phyloP scores from a whole-genome alignment of 2,329 filamentous ascomycete species.

The Pseudocercospora macadamiae region DNA sequence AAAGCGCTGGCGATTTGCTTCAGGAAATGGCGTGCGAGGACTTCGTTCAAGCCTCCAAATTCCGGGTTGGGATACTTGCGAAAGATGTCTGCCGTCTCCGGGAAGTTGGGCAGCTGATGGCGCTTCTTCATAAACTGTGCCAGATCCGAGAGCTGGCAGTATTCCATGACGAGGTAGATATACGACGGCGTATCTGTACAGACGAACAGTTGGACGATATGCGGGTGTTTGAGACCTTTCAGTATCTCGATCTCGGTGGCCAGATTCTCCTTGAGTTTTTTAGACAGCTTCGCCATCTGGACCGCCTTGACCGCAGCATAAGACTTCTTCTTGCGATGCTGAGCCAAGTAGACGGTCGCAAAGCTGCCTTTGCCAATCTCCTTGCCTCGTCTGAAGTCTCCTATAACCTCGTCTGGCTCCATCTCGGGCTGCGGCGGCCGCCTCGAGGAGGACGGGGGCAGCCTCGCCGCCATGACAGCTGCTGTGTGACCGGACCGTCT shows the following conservation, averaged over 20 bases:
- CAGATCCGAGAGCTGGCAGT: constrained; percentile 91
- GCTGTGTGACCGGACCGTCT: constrained; percentile 10
- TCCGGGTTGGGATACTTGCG: constrained; percentile 85
- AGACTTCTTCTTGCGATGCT: constrained; percentile 67
- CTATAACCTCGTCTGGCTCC: constrained; percentile 56
- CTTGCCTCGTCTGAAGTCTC: constrained; percentile 78
- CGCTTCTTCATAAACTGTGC: constrained; percentile 96
- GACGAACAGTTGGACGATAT: constrained; percentile 95
- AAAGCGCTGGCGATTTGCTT: constrained; percentile 93
- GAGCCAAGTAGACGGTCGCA: constrained; percentile 76
- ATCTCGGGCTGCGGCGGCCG: constrained; percentile 38
- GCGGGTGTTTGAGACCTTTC: constrained; percentile 88
- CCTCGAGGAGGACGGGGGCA: constrained; percentile 36
- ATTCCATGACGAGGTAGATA: constrained; percentile 98
- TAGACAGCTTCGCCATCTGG: constrained; percentile 85
- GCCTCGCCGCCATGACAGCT: constrained; percentile 34
- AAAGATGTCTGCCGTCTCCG: constrained; percentile 85
- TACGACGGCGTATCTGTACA: constrained; percentile 84
- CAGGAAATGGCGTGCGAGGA: constrained; percentile 92
- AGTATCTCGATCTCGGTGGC: constrained; percentile 95
- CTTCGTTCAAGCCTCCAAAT: constrained; percentile 88
- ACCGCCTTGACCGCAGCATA: constrained; percentile 97
- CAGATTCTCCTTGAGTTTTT: constrained; percentile 94
- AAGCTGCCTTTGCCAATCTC: constrained; percentile 98
- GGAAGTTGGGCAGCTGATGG: constrained; percentile 75